Conservation (phyloP, 371 early-diverging fungal species). For the Mortierella sp. region DNA sequence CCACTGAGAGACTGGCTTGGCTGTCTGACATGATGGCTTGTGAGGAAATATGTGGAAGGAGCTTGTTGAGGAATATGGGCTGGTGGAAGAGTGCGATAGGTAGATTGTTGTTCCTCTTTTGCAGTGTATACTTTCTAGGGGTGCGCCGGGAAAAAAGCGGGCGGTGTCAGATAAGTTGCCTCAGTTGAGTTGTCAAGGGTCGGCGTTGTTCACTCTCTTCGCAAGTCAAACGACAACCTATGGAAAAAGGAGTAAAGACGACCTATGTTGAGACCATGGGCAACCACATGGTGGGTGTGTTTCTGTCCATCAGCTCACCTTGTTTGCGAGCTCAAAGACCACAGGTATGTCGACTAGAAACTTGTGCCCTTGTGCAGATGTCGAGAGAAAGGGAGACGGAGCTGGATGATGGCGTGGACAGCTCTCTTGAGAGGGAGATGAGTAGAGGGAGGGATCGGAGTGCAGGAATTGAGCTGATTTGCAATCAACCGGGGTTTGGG, state of each 20-base stretch:
- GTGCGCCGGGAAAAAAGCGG: background rate
- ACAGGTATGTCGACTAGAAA: background rate
- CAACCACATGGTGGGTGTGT: background rate
- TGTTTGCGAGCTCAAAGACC: background rate
- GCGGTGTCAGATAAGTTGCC: background rate
- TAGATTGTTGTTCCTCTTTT: conserved; percentile 8
- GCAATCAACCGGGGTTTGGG: background rate
- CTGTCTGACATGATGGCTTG: conserved; percentile 8
- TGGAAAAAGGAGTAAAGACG: background rate
- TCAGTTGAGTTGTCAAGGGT: background rate
- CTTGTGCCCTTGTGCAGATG: background rate
- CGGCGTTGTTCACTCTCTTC: background rate
- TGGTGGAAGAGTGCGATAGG: background rate
- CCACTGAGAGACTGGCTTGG: conserved; percentile 18
- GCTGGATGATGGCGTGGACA: background rate
- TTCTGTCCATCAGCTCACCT: background rate
- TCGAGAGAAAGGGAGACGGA: background rate
- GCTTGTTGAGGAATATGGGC: background rate
- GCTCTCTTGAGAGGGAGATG: background rate
- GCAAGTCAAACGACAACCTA: too few species aligned
- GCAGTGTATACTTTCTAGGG: background rate
- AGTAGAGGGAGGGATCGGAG: background rate
- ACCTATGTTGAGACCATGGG: background rate
- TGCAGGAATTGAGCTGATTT: background rate
- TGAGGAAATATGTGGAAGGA: background rate